Conservation (phyloP, 1,284 basidiomycete genomes). For the Leucocoprinus gongylophorus region DNA sequence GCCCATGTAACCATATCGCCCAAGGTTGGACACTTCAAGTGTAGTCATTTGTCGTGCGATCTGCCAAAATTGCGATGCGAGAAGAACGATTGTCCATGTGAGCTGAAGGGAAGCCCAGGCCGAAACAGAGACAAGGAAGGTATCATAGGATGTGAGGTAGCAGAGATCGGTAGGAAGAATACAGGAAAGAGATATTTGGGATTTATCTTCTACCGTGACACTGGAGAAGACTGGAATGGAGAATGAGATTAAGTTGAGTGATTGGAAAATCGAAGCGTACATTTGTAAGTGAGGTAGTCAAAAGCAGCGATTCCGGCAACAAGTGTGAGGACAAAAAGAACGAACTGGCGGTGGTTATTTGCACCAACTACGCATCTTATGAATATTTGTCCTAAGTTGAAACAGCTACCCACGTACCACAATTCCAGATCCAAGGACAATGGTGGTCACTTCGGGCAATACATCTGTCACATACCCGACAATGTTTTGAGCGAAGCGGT, state of each 20-base stretch:
- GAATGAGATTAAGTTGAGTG: constrained; percentile 4
- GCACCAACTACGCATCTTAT: constrained; percentile 61
- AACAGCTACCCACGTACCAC: constrained; percentile 49
- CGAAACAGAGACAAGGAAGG: constrained; percentile 79
- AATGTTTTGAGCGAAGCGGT: constrained; percentile 93
- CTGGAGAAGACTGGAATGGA: constrained; percentile 44
- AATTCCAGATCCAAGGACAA: constrained; percentile 99
- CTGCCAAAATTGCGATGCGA: constrained; percentile 86
- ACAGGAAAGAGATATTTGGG: constrained; percentile 51
- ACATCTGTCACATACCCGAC: constrained; percentile 87
- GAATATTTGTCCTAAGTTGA: constrained; percentile 3
- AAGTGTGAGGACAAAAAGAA: constrained; percentile 82
- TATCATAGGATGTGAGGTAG: constrained; percentile 60
- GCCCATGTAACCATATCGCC: constrained; percentile 96
- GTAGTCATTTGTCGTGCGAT: constrained; percentile 94
- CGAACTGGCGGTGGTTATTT: constrained; percentile 93
- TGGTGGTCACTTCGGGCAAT: constrained; percentile 90
- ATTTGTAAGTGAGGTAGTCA: constrained; percentile 75
- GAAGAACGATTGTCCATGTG: constrained; percentile 86
- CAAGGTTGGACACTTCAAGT: constrained; percentile 91
- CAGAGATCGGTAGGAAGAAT: constrained; percentile 68
- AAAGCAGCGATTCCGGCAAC: constrained; percentile 78
- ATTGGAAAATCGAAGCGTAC: constrained; percentile 40
- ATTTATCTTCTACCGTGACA: constrained; percentile 31
- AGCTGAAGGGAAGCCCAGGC: constrained; percentile 89